Percentiles rank a stretch among this genome's conserved stretches.
phyloP scores from a whole-genome alignment of 352 stramenopile species.

The Pythium sukuiense region DNA sequence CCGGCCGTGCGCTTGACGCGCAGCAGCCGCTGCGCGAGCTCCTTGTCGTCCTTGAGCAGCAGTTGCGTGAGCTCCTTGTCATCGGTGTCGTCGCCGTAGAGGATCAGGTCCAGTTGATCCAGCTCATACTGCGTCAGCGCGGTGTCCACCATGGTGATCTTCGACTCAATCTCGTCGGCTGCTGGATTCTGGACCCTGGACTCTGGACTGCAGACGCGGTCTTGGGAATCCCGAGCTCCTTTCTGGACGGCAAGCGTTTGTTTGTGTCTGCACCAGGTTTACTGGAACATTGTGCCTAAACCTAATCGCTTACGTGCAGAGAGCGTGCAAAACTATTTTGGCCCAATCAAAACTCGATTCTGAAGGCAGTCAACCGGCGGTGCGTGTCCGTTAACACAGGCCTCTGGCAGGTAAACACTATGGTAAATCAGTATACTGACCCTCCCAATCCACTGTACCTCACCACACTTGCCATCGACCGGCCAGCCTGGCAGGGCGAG shows the following conservation, averaged over 20 bases:
- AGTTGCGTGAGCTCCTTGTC: slow-evolving; percentile 16
- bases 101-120: slow-evolving; percentile 21
- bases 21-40: slow-evolving; percentile 21
- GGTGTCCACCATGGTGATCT: slow-evolving; percentile 10
- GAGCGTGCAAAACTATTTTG: slow-evolving; percentile 2
- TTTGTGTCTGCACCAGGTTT: background rate
- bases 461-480: background rate
- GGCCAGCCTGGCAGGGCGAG: background rate
- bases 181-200: too few relatives aligned
- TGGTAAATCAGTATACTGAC: slow-evolving; percentile 10
- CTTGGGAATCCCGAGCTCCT: background rate
- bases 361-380: background rate
- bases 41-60: slow-evolving; percentile 17
- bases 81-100: slow-evolving; percentile 22
- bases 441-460: too few relatives aligned
- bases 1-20: slow-evolving; percentile 24
- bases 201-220: background rate
- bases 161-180: background rate
- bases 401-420: background rate
- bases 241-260: background rate
- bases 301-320: background rate
- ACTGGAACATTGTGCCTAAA: background rate
- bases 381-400: background rate
- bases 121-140: slow-evolving; percentile 22
- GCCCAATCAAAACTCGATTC: background rate